Base-by-base conservation (phyloP, 129 eudicot genomes). In the Calendula officinalis region DNA sequence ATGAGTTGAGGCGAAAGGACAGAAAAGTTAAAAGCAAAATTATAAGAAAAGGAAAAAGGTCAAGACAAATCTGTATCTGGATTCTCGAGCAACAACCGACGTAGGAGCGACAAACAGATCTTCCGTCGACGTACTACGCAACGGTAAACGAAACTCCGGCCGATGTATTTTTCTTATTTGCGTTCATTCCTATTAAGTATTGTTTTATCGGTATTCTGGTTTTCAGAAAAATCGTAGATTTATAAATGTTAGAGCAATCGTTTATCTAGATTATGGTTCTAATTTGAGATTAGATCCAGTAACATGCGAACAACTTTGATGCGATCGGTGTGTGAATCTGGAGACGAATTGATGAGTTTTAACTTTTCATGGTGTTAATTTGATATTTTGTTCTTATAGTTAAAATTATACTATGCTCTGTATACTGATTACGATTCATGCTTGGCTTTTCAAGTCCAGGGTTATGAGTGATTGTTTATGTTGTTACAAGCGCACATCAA, bases 121-220 rank as follows among this genome's bases (percentile, higher is more conserved):
- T 66, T 50, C 54, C 61, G 9, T 46, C 77, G 68, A 53, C 51
- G 52, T 55, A 8, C 8, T 37, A 27, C 41, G 65, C 65, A 34
- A 63, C 61, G 67, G 78, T 66, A 65, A 47, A 47, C 67, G 14
- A 56, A 11, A 14, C 42, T 30, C 67, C 45, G 32, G 22, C 54
- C 48, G 12, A 7, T 15, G n/a, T 55, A 3, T 13, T 22, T 36
- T 11, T 27, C 12, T 46, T 8, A n/a, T 54, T 32, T 40, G 34
- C 65, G 36, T 36, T 32, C 44, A 45, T 33, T 71, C 3, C 43
- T 13, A 71, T 71, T 39, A 4, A n/a, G 4, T 44, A 8, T 63
- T 53, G 11, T 9, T 57, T 43, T 68, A 46, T 14, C 38, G n/a
- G 9, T 43, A 37, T 22, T 40, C 38, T 17, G 16, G 35, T 41